phyloP scores from a whole-genome alignment of 2,329 filamentous ascomycete species.

The Paecilomyces sp. region DNA sequence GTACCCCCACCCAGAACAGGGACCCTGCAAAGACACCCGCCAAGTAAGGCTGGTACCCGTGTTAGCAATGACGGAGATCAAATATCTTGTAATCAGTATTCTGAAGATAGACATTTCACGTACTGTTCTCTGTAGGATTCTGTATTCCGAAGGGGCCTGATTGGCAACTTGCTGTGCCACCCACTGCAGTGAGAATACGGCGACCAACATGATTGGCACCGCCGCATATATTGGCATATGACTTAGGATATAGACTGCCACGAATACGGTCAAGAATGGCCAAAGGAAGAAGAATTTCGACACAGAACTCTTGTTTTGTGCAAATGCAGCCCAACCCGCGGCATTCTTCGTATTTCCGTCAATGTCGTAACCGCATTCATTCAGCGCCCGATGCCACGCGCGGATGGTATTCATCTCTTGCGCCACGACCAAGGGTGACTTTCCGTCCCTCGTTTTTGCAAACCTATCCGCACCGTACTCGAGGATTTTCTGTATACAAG shows the following conservation, averaged over 20 bases:
- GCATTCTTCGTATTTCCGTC: slow-evolving; percentile 64
- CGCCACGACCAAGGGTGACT: slow-evolving; percentile 80
- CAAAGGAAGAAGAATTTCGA: slow-evolving; percentile 83
- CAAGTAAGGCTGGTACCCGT: slow-evolving; percentile 65
- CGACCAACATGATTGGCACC: slow-evolving; percentile 61
- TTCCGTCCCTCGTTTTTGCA: slow-evolving; percentile 79
- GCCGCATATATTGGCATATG: slow-evolving; percentile 67
- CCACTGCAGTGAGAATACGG: slow-evolving; percentile 65
- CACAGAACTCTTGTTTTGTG: slow-evolving; percentile 71
- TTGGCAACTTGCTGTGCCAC: slow-evolving; percentile 68
- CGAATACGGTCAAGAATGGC: slow-evolving; percentile 71
- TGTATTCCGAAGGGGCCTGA: slow-evolving; percentile 82
- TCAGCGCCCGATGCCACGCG: slow-evolving; percentile 75
- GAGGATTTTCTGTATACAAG: slow-evolving; percentile 85
- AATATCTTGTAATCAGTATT: not conserved
- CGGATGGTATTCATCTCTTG: slow-evolving; percentile 79
- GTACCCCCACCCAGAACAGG: slow-evolving; percentile 69
- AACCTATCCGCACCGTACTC: slow-evolving; percentile 95
- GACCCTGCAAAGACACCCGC: slow-evolving; percentile 88
- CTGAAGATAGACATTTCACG: slow-evolving; percentile 21
- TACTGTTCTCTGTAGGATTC: slow-evolving; percentile 82
- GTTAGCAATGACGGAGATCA: slow-evolving; percentile 11
- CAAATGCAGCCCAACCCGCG: slow-evolving; percentile 65
- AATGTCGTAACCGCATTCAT: slow-evolving; percentile 75
- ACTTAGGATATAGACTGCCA: slow-evolving; percentile 64